Percentiles rank a stretch among this genome's conserved stretches.
phyloP scores from a whole-genome alignment of 345 rosid genomes.

The Eucalyptus cloeziana region DNA sequence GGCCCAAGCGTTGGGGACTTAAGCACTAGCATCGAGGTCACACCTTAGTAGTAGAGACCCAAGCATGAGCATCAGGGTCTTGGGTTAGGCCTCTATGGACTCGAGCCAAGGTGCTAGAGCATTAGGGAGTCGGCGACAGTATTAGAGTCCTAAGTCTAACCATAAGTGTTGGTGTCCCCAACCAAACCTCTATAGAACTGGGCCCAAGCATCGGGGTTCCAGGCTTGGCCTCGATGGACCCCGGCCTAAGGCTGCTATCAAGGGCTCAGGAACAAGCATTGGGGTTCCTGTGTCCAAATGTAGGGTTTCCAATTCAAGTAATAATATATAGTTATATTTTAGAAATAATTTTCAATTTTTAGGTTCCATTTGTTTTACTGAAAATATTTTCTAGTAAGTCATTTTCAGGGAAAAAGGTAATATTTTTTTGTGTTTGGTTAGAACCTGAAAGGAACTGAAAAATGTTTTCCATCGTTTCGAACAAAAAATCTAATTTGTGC shows the following conservation, averaged over 20 bases:
- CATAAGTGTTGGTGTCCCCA: accelerated
- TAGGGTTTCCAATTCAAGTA: accelerated
- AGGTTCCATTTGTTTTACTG: neutral
- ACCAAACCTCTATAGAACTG: neutral
- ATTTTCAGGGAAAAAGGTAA: too few relatives aligned
- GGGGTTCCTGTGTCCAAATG: neutral
- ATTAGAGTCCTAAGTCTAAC: neutral
- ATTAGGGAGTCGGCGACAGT: accelerated
- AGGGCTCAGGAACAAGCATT: neutral
- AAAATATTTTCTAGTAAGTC: accelerated
- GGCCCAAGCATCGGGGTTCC: accelerated
- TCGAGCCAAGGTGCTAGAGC: accelerated
- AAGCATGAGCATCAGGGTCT: accelerated
- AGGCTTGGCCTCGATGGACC: neutral
- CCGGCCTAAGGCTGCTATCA: accelerated
- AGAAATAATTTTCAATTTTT: too few relatives aligned
- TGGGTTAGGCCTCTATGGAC: accelerated
- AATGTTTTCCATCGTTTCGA: neutral
- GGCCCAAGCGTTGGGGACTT: accelerated
- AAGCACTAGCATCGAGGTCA: neutral
- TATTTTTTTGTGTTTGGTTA: neutral
- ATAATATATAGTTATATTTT: too few relatives aligned
- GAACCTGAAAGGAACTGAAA: accelerated
- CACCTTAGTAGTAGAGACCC: accelerated
- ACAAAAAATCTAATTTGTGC: too few relatives aligned